Conservation (phyloP, 768 basidiomycete genomes). For the Antrodiella citrinella region DNA sequence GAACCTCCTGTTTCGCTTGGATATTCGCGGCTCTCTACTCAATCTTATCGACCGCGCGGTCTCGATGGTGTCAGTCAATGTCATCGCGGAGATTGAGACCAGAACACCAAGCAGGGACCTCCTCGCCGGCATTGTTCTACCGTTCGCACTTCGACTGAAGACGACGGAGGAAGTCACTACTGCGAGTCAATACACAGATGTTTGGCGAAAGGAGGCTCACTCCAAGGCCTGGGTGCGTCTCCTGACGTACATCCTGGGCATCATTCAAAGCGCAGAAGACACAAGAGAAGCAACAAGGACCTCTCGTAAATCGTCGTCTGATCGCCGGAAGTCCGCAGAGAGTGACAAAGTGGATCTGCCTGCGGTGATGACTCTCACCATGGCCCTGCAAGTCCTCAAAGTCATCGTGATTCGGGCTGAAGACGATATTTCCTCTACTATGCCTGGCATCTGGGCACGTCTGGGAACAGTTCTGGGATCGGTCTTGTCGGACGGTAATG, state of each 20-base stretch:
- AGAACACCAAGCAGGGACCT: slow-evolving; percentile 49
- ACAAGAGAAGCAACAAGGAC: neutral
- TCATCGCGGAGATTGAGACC: slow-evolving; percentile 49
- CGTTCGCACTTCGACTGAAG: slow-evolving; percentile 47
- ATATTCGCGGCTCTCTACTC: slow-evolving; percentile 21
- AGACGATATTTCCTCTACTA: slow-evolving; percentile 43
- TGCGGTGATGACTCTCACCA: slow-evolving; percentile 27
- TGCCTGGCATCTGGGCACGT: slow-evolving; percentile 58
- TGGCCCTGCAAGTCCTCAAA: slow-evolving; percentile 62
- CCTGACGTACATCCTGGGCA: slow-evolving; percentile 43
- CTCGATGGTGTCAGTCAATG: slow-evolving; percentile 41
- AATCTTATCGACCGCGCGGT: slow-evolving; percentile 29
- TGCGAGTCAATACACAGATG: slow-evolving; percentile 34
- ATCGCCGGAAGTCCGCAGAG: slow-evolving; percentile 42
- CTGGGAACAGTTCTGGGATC: slow-evolving; percentile 45
- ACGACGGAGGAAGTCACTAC: slow-evolving; percentile 37
- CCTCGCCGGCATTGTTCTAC: slow-evolving; percentile 57
- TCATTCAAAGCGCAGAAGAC: neutral
- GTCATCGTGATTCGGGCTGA: slow-evolving; percentile 56
- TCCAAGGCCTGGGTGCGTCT: slow-evolving; percentile 54
- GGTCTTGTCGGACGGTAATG: slow-evolving; percentile 50
- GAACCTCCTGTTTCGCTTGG: slow-evolving; percentile 22
- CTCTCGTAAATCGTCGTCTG: slow-evolving; percentile 12
- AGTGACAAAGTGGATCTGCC: slow-evolving; percentile 21
- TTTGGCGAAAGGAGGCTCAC: slow-evolving; percentile 38